Percentiles rank a stretch among this genome's conserved stretches.
These are phyloP conservation scores for Alternaria triticimaculans DNA, from an alignment of 2,329 filamentous ascomycete species.

Conservation along the genomic window DNA sequence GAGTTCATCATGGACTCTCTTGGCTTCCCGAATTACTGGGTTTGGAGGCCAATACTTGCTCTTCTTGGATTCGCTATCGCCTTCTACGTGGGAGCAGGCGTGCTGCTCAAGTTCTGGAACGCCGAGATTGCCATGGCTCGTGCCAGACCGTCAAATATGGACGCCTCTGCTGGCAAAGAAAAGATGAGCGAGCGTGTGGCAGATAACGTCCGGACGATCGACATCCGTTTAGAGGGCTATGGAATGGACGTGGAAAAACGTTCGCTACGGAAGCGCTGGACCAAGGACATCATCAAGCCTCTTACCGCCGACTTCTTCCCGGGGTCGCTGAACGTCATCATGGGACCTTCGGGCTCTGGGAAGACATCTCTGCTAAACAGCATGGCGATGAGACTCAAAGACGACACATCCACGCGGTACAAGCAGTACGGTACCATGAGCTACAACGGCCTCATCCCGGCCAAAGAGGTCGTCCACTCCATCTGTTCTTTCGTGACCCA, in stretches of 20 bases:
- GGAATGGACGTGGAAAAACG: conserved; percentile 70
- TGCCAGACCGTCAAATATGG: conserved; percentile 60
- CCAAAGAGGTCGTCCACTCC: conserved; percentile 71
- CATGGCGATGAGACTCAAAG: conserved; percentile 72
- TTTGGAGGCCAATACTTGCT: conserved; percentile 69
- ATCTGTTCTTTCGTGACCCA: conserved; percentile 80
- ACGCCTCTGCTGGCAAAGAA: conserved; percentile 73
- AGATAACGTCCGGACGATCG: conserved; percentile 65
- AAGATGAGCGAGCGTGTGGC: conserved; percentile 65
- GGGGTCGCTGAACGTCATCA: conserved; percentile 75
- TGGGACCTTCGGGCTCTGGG: conserved; percentile 79
- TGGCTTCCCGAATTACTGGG: conserved; percentile 72
- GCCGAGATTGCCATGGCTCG: conserved; percentile 74
- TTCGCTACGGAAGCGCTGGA: conserved; percentile 57
- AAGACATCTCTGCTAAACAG: conserved; percentile 78
- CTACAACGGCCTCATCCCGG: conserved; percentile 74
- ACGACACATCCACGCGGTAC: conserved; percentile 68
- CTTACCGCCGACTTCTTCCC: conserved; percentile 71
- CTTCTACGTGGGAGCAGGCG: conserved; percentile 66
- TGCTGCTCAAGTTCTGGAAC: conserved; percentile 69
- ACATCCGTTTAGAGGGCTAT: conserved; percentile 70
- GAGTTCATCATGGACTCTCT: conserved; percentile 72
- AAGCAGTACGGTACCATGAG: conserved; percentile 66
- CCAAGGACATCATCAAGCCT: conserved; percentile 66
- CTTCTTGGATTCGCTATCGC: conserved; percentile 67